phyloP scores from a whole-genome alignment of 1,284 basidiomycete genomes.

The Tilletia walkeri region DNA sequence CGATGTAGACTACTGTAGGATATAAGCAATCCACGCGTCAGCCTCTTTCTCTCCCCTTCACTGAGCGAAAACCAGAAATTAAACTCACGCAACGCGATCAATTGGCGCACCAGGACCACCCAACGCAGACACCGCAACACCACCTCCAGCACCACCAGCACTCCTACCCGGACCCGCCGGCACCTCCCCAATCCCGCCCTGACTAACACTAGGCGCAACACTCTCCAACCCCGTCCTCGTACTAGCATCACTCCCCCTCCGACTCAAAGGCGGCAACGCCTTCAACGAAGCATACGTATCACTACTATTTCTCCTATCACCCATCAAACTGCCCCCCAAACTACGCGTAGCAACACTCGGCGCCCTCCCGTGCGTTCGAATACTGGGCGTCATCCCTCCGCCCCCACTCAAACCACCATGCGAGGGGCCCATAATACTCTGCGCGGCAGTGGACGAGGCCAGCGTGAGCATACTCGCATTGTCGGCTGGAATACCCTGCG shows the following conservation, averaged over 20 bases:
- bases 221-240: constrained; percentile 33
- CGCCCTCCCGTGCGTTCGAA: constrained; percentile 25
- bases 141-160: background rate
- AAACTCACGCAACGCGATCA: constrained; percentile 25
- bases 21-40: background rate
- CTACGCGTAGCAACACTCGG: constrained; percentile 28
- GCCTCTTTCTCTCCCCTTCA: background rate
- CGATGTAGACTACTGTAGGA: constrained; percentile 35
- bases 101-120: constrained; percentile 23
- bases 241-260: constrained; percentile 46
- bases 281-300: constrained; percentile 48
- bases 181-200: background rate
- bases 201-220: constrained; percentile 23
- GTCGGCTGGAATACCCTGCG: constrained; percentile 80
- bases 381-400: constrained; percentile 20
- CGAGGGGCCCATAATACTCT: constrained; percentile 34
- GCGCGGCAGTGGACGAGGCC: constrained; percentile 72
- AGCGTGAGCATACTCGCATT: constrained; percentile 89
- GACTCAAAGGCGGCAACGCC: constrained; percentile 47
- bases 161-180: background rate
- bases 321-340: constrained; percentile 45
- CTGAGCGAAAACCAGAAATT: background rate
- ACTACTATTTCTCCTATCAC: constrained; percentile 41
- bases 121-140: background rate
- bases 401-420: background rate